Evolutionary conservation across 805 yeast species (phyloP), one percentile per base, ranked within the genome.

Genomic region (Candida xiaguanensis): DNA sequence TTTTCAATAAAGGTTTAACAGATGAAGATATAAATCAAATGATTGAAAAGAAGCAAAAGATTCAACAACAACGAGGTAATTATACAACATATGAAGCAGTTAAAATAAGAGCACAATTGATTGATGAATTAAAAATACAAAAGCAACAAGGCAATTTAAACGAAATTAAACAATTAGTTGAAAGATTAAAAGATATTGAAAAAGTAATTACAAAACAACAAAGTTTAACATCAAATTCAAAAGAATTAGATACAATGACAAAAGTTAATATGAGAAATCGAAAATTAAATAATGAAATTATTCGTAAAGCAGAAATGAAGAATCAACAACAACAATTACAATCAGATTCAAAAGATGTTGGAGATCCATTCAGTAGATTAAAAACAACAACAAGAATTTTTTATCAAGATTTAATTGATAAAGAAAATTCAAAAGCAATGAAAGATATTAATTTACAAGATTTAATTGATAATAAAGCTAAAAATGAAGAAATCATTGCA

Each of bases 351-450:
- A 70, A 77, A 39, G 77, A 72, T 51, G 59, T 51, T 7, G 70
- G 70, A 7, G 86, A 93, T 65, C 98, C 99, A 16, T 93, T 93
- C 62, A 78, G 85, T 49, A 80, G 98, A 59, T 75, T 93, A 55
- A 83, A 86, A 58, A 91, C 98, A 1, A 84, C 80, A 45, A 86
- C 97, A 1, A 78, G 86, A 52, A 78, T 87, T 44, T 91, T 87
- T 61, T 88, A 89, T 54, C 69, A 72, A 41, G 75, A 76, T 39
- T 64, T 72, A 34, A 78, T 73, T 45, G 71, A 72, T 45, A 75
- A 72, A 44, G 82, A 74, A 46, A 78, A 80, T 48, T 80, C 74
- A 48, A 74, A 71, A 57, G 84, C 82, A 2, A 67, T 77, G 40
- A 72, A 66, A 24, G 74, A 75, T 40, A 81, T 78, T 5, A 70